Evolutionary conservation across 441 rosid species (phyloP), one percentile per base, ranked within the genome.

Genomic region (Geranium incanum): DNA sequence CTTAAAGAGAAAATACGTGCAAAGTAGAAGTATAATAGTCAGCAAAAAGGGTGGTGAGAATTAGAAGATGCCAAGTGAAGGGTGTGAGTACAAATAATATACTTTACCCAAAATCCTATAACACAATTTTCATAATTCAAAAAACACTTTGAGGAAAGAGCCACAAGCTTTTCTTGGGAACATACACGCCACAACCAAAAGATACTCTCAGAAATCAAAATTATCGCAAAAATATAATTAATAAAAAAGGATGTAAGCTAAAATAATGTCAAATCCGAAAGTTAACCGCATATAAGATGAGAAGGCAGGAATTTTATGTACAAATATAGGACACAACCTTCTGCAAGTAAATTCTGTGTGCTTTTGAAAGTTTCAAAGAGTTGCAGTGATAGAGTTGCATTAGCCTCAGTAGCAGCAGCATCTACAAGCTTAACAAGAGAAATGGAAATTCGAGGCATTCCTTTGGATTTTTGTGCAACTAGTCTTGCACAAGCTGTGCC

Each of bases 381-480:
- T 78, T 80, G 85, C 45, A 88, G 68, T 4, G 96, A 86, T 43
- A 88, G 78, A 77, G 74, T 82, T 12, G 86, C 88, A 79, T 81
- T 81, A 41, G 85, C 90, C 80, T 85, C 93, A 66, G 66, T 65
- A 43, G 90, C 88, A 76, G 85, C 81, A 71, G 86, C 76, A 12
- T 78, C 92, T 63, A 19, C 70, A 72, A 89, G 78, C 83, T 83
- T 84, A 64, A 78, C 78, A 38, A 93, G 81, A 70, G 87, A 64
- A 74, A 91, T 69, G 62, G 81, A 72, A 67, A 93, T 79, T 2
- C 87, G 77, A 66, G 98, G 97, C 98, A 93, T 85, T 73, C 98
- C 98, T 81, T 87, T 89, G 1, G 91, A 81, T 81, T 89, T 91
- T 76, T 93, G 98, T 70, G 94, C 90, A 60, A 89, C 87, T 72